phyloP scores from a whole-genome alignment of 768 basidiomycete genomes.

The Leucocoprinus sp. region DNA sequence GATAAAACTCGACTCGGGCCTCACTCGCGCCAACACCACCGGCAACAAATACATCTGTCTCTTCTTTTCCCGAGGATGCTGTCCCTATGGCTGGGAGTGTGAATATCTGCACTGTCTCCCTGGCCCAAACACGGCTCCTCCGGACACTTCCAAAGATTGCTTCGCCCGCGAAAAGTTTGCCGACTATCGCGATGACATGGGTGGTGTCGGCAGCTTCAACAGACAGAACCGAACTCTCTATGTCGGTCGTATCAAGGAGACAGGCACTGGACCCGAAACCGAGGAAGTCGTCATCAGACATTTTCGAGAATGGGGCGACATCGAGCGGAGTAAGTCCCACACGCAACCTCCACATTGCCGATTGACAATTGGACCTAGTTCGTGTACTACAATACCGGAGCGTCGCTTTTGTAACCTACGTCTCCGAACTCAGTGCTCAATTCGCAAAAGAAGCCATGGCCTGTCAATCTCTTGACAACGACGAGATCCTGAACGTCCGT shows the following conservation, averaged over 20 bases:
- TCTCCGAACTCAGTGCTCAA: slow-evolving; percentile 75
- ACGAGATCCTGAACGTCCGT: slow-evolving; percentile 95
- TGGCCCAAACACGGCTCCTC: slow-evolving; percentile 53
- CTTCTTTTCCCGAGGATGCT: slow-evolving; percentile 94
- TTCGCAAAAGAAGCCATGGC: slow-evolving; percentile 99
- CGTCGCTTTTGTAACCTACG: slow-evolving; percentile 96
- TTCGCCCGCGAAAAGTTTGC: slow-evolving; percentile 96
- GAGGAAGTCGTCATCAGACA: slow-evolving; percentile 87
- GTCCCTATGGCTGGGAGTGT: slow-evolving; percentile 98
- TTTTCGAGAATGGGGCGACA: slow-evolving; percentile 93
- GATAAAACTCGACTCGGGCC: slow-evolving; percentile 81
- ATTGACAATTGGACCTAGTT: slow-evolving; percentile 39
- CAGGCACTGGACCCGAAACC: slow-evolving; percentile 79
- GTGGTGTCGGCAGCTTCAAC: slow-evolving; percentile 95
- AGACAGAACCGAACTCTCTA: slow-evolving; percentile 92
- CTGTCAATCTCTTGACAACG: slow-evolving; percentile 93
- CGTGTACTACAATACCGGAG: slow-evolving; percentile 90
- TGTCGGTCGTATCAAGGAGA: slow-evolving; percentile 90
- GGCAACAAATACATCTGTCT: slow-evolving; percentile 91
- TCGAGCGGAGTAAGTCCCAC: slow-evolving; percentile 72
- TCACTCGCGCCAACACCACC: slow-evolving; percentile 91
- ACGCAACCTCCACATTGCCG: neutral
- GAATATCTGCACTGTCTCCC: slow-evolving; percentile 91
- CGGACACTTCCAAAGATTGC: slow-evolving; percentile 93
- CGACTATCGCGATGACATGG: slow-evolving; percentile 99